A percentile compares a stretch with the other conserved stretches of the same genome.
Conservation (phyloP, 2,329 filamentous ascomycete species). For the Didymella pomorum region DNA sequence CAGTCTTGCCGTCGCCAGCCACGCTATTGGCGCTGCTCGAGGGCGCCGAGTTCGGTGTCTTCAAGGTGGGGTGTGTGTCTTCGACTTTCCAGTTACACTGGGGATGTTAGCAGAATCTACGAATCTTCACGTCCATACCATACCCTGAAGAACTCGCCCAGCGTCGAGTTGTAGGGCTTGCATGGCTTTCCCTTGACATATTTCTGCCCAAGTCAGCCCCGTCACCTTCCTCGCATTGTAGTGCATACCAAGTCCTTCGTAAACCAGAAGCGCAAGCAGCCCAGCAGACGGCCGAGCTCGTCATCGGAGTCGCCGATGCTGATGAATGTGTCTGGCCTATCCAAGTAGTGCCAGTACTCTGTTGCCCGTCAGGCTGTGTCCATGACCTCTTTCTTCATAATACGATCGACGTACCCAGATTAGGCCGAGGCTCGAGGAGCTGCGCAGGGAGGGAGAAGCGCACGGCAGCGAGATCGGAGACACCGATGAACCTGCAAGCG, state of each 20-base stretch:
- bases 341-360: conserved; percentile 99
- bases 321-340: conserved; percentile 89
- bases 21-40: conserved; percentile 49
- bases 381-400: conserved; percentile 3
- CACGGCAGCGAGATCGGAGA: conserved; percentile 92
- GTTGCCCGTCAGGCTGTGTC: conserved; percentile 35
- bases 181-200: conserved; percentile 98
- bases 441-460: conserved; percentile 96
- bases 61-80: conserved; percentile 72
- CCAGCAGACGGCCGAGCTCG: conserved; percentile 90
- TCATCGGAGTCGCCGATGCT: conserved; percentile 89
- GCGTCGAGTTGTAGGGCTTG: conserved; percentile 97
- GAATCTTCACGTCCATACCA: no score
- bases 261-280: conserved; percentile 96
- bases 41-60: conserved; percentile 53
- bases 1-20: conserved; percentile 56
- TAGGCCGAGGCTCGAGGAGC: conserved; percentile 93
- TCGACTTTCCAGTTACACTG: conserved; percentile 96
- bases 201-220: conserved; percentile 66
- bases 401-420: conserved; percentile 67
- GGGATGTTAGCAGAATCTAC: conserved; percentile 33
- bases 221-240: background rate
- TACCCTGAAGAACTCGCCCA: conserved; percentile 97
- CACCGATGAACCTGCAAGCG: conserved; percentile 82
- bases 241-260: conserved; percentile 83